These are phyloP conservation scores for Irineochytrium annulatum DNA, from an alignment of 192 early-diverging fungal species.

Conservation along the genomic window DNA sequence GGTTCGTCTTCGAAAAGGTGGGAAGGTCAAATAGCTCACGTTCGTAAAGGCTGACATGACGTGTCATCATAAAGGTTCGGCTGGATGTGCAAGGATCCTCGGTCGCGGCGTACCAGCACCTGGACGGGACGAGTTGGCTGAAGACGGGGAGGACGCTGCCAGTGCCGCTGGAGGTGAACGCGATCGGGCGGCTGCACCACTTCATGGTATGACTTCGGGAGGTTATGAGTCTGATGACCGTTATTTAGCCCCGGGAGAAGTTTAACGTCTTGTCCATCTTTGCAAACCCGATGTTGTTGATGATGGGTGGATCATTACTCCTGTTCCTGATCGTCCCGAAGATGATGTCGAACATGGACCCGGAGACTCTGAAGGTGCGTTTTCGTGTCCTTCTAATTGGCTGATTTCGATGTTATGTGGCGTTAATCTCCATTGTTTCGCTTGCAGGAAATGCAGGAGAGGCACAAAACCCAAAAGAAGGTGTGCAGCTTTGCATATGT, in stretches of 20 bases:
- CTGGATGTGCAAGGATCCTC: slow-evolving; percentile 8
- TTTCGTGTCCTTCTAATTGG: no score
- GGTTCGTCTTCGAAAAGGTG: slow-evolving; percentile 32
- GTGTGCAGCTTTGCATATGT: no score
- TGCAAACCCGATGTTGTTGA: slow-evolving; percentile 65
- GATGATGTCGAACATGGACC: slow-evolving; percentile 57
- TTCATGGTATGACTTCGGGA: slow-evolving; percentile 16
- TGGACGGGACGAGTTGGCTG: slow-evolving; percentile 24
- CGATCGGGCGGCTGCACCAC: slow-evolving; percentile 6
- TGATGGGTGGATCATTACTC: slow-evolving; percentile 55
- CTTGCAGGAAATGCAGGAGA: no score
- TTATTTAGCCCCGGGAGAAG: slow-evolving; percentile 43
- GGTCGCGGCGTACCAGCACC: slow-evolving; percentile 19
- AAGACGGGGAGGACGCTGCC: slow-evolving; percentile 17
- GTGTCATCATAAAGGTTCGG: no score
- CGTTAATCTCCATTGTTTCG: no score
- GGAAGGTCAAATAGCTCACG: no score
- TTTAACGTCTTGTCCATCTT: slow-evolving; percentile 59
- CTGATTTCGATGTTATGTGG: no score
- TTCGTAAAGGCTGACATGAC: no score
- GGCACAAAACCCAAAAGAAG: no score
- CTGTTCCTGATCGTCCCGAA: slow-evolving; percentile 63
- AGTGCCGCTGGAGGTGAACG: slow-evolving; percentile 19
- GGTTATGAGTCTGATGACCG: background rate
- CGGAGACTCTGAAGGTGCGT: slow-evolving; percentile 49